A percentile compares a stretch with the other conserved stretches of the same genome.
Conservation (phyloP, 352 stramenopile species). For the Pythium grandisporangium region DNA sequence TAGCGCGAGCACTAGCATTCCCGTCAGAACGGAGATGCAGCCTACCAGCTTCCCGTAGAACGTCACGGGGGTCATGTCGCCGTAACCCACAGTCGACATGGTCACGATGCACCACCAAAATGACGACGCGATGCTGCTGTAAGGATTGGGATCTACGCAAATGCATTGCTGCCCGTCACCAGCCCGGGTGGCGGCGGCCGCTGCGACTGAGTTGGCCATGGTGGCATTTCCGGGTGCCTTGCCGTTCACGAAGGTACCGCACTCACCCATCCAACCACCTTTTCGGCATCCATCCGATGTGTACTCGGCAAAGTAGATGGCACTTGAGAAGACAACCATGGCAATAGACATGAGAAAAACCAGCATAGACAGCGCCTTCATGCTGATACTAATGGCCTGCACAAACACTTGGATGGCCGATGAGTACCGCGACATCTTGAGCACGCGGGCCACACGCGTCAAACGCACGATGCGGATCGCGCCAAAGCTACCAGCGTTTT, state of each 20-base stretch:
- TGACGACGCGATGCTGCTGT: constrained; percentile 64
- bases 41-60: constrained; percentile 63
- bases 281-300: constrained; percentile 50
- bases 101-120: constrained; percentile 90
- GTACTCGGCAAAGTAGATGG: constrained; percentile 78
- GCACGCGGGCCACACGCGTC: constrained; percentile 67
- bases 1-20: constrained; percentile 83
- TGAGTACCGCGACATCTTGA: constrained; percentile 85
- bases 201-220: constrained; percentile 12
- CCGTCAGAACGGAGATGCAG: constrained; percentile 58
- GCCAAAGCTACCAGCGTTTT: constrained; percentile 53
- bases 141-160: constrained; percentile 73
- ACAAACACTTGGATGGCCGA: constrained; percentile 81
- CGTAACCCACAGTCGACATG: constrained; percentile 89
- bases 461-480: constrained; percentile 81
- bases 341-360: constrained; percentile 82
- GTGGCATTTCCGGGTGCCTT: not conserved
- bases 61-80: constrained; percentile 79
- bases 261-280: constrained; percentile 50
- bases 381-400: constrained; percentile 57
- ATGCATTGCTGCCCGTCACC: constrained; percentile 18
- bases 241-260: constrained; percentile 2
- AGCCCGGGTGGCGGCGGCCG: constrained; percentile 12
- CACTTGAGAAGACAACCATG: constrained; percentile 79
- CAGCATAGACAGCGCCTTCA: constrained; percentile 80